Conservation (phyloP, 2,329 filamentous ascomycete genomes). For the Laburnicola sp. region DNA sequence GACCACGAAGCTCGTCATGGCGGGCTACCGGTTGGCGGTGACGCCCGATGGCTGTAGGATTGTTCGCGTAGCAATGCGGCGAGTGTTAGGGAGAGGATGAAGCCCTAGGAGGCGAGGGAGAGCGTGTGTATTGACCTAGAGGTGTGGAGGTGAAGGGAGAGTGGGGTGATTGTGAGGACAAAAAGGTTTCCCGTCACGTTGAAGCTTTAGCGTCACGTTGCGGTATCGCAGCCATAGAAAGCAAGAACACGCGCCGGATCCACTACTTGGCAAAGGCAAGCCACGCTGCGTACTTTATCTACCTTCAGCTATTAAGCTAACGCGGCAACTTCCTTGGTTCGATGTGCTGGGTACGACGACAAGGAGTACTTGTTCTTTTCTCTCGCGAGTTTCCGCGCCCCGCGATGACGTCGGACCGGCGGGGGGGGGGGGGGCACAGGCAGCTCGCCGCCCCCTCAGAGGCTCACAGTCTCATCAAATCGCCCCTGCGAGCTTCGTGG, state of each 20-base stretch:
- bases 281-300: slow-evolving; percentile 5
- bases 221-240: slow-evolving; percentile 1
- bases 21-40: slow-evolving; percentile 17
- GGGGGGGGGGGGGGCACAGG: no score
- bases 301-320: neutral
- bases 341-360: slow-evolving; percentile 2
- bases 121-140: slow-evolving; percentile 2
- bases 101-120: neutral
- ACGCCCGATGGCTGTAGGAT: slow-evolving; percentile 8
- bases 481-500: neutral
- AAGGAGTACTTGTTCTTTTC: slow-evolving; percentile 3
- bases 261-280: slow-evolving; percentile 5
- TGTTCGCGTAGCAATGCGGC: slow-evolving; percentile 11
- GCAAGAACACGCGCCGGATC: neutral
- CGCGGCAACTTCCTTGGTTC: slow-evolving; percentile 13
- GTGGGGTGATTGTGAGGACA: neutral
- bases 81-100: neutral
- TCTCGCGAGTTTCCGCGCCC: neutral
- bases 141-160: neutral
- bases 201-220: slow-evolving; percentile 2
- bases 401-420: slow-evolving; percentile 19
- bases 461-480: neutral
- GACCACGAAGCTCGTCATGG: slow-evolving; percentile 63
- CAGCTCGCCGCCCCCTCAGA: slow-evolving; percentile 1
- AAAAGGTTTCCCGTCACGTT: slow-evolving; percentile 5